A percentile compares a stretch with the other conserved stretches of the same genome.
Conservation (phyloP, 148 eudicot species). For the Vaccinium darrowii region DNA sequence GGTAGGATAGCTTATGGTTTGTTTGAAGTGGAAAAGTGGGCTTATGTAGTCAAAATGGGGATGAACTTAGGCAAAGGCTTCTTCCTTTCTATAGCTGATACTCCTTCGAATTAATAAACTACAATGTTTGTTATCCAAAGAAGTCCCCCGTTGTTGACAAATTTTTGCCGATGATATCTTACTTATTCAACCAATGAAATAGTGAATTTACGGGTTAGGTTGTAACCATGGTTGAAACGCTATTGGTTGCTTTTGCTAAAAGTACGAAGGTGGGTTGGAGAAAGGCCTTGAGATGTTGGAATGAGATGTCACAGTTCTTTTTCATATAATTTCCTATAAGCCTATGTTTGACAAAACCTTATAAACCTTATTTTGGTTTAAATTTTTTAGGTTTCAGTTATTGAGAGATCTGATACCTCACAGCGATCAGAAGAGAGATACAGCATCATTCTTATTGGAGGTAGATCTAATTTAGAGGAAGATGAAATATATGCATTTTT, state of each 20-base stretch:
- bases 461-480: conserved; percentile 27
- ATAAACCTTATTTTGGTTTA: conserved; percentile 4
- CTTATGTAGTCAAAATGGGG: not conserved
- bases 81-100: not conserved
- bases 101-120: too few relatives aligned
- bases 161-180: not conserved
- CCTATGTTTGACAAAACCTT: conserved; percentile 9
- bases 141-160: not conserved
- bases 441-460: conserved; percentile 90
- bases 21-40: not conserved
- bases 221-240: not conserved
- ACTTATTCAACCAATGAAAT: not conserved
- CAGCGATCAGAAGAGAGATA: conserved; percentile 91
- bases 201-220: not conserved
- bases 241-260: not conserved
- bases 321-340: not conserved
- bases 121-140: too few relatives aligned
- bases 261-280: not conserved
- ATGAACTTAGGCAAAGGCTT: not conserved
- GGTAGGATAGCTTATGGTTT: not conserved
- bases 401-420: conserved; percentile 80
- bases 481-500: not conserved
- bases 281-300: not conserved
- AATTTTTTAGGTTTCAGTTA: conserved; percentile 64
- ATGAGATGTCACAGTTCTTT: not conserved